Conservation (phyloP, 208 protist species). For the Leishmania tarentolae region DNA sequence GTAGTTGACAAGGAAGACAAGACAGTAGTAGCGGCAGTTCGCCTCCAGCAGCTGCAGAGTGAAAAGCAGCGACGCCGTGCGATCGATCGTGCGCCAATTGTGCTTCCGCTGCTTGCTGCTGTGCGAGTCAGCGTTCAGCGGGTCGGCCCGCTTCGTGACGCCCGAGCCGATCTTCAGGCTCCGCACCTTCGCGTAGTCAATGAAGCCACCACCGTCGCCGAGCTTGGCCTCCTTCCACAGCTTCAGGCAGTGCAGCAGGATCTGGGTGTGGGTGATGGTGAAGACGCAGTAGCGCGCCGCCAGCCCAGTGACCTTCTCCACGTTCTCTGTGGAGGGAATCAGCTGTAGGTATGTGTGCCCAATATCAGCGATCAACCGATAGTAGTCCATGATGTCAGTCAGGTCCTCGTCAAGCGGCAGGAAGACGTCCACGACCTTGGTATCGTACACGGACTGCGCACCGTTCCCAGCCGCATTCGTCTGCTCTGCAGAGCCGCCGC, state of each 20-base stretch:
- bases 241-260: slow-evolving; percentile 24
- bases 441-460: background rate
- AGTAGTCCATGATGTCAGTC: slow-evolving; percentile 24
- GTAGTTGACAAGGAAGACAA: slow-evolving; percentile 21
- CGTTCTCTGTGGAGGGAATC: background rate
- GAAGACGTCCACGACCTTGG: slow-evolving; percentile 9
- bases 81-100: slow-evolving; percentile 3
- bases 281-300: slow-evolving; percentile 27
- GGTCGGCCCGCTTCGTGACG: background rate
- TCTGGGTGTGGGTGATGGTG: slow-evolving; percentile 26
- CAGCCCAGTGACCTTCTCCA: slow-evolving; percentile 17
- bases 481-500: background rate
- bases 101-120: background rate
- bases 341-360: slow-evolving; percentile 22
- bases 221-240: slow-evolving; percentile 19
- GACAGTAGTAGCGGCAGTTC: slow-evolving; percentile 27
- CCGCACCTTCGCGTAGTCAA: background rate
- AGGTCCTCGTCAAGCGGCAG: slow-evolving; percentile 26
- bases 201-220: slow-evolving; percentile 7
- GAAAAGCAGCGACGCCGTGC: slow-evolving; percentile 7
- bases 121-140: background rate
- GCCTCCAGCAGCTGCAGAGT: slow-evolving; percentile 29
- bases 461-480: slow-evolving; percentile 1
- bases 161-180: background rate
- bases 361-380: slow-evolving; percentile 25